phyloP scores from a whole-genome alignment of 768 basidiomycete genomes.

The Lentinula sp. region DNA sequence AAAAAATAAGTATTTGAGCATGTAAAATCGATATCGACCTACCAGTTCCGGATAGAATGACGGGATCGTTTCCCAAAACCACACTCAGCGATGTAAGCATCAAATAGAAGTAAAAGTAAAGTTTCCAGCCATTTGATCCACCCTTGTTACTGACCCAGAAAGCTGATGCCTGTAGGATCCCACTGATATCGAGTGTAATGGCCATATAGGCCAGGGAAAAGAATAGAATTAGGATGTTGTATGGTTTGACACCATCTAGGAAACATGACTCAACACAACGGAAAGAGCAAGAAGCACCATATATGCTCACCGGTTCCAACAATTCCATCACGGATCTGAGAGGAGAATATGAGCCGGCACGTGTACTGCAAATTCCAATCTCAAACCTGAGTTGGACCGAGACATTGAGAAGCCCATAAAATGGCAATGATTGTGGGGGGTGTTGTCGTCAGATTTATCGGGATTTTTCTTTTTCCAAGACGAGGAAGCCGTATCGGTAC shows the following conservation, averaged over 20 bases:
- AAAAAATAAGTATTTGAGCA: background rate
- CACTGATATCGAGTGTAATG: conserved; percentile 86
- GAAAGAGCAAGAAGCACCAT: background rate
- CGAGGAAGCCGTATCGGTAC: conserved; percentile 31
- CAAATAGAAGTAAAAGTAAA: conserved; percentile 78
- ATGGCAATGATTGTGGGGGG: conserved; percentile 47
- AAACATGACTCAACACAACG: background rate
- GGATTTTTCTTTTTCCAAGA: conserved; percentile 25
- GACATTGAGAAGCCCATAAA: conserved; percentile 51
- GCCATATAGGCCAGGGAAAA: conserved; percentile 91
- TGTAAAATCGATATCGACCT: background rate
- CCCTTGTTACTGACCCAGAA: conserved; percentile 82
- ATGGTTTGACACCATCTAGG: conserved; percentile 70
- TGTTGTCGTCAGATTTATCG: conserved; percentile 46
- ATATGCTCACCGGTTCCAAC: conserved; percentile 41
- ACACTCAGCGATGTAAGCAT: conserved; percentile 76
- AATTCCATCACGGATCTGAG: conserved; percentile 65
- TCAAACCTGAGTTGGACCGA: conserved; percentile 29
- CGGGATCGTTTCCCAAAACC: conserved; percentile 89
- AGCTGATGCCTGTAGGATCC: conserved; percentile 79
- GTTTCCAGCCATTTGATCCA: conserved; percentile 60
- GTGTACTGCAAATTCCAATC: background rate
- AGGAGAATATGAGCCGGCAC: background rate
- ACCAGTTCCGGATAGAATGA: conserved; percentile 81
- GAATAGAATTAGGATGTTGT: conserved; percentile 92